Evolutionary conservation across 306 rosid genomes (phyloP).

Genomic region (Sesbania bispinosa): DNA sequence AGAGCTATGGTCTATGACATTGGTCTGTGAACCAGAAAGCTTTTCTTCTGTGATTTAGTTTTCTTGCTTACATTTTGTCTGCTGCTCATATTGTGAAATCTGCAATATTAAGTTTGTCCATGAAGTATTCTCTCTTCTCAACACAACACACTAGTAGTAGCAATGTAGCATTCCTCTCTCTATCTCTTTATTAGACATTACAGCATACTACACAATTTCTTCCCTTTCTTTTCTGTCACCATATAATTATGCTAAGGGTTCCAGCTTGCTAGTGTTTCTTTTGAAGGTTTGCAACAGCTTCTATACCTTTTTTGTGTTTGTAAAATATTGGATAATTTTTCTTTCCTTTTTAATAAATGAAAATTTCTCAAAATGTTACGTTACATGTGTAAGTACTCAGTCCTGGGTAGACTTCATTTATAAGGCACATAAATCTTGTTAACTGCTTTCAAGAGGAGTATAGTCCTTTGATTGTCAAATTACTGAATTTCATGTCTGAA

Average conservation of each 20-base stretch:
- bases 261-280: not conserved
- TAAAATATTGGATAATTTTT: not conserved
- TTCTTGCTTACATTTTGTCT: not conserved
- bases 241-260: not conserved
- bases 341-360: not conserved
- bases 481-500: too few relatives aligned
- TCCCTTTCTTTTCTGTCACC: not conserved
- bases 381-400: not conserved
- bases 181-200: not conserved
- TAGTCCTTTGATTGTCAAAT: too few relatives aligned
- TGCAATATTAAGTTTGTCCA: not conserved
- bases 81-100: slow-evolving; percentile 4
- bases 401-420: not conserved
- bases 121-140: not conserved
- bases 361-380: not conserved
- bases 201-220: not conserved
- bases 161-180: not conserved
- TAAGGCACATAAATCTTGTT: not conserved
- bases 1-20: not conserved
- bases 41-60: not conserved
- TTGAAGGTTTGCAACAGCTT: not conserved
- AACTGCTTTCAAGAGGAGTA: too few relatives aligned
- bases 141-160: not conserved
- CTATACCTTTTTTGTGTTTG: not conserved
- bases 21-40: not conserved